A percentile compares a stretch with the other conserved stretches of the same genome.
These are phyloP conservation scores for Physcomitrellopsis africana DNA, from an alignment of 225 moss, liverwort and hornwort genomes.

Conservation along the genomic window DNA sequence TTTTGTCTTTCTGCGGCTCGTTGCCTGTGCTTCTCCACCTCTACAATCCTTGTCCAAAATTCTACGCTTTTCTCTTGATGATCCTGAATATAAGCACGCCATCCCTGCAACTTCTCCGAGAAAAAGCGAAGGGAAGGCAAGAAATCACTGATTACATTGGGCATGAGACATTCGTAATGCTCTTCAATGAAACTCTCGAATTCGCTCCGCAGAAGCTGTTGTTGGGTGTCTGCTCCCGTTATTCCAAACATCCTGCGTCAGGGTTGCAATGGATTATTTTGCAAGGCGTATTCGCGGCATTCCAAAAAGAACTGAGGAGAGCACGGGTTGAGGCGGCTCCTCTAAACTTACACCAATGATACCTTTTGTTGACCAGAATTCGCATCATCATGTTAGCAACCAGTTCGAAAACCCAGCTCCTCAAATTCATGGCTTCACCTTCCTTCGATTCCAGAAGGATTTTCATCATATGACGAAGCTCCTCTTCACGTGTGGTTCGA, in stretches of 20 bases:
- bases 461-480: not conserved
- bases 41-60: not conserved
- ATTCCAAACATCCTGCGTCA: too few species aligned
- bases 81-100: not conserved
- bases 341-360: not conserved
- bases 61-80: not conserved
- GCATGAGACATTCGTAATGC: not conserved
- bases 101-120: not conserved
- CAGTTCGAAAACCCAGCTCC: not conserved
- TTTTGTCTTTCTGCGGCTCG: conserved; percentile 12
- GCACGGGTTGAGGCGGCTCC: not conserved
- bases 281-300: not conserved
- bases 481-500: not conserved
- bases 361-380: conserved; percentile 13
- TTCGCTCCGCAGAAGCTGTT: not conserved
- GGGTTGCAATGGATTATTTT: too few species aligned
- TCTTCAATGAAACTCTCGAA: not conserved
- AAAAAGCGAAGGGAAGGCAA: not conserved
- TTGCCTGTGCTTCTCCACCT: conserved; percentile 19
- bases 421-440: not conserved
- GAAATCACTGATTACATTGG: not conserved
- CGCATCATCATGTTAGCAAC: not conserved
- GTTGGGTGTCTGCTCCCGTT: not conserved
- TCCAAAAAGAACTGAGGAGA: not conserved
- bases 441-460: not conserved